Base-by-base conservation (phyloP, 371 early-diverging fungal species). In the Zopfochytrium polystomum region DNA sequence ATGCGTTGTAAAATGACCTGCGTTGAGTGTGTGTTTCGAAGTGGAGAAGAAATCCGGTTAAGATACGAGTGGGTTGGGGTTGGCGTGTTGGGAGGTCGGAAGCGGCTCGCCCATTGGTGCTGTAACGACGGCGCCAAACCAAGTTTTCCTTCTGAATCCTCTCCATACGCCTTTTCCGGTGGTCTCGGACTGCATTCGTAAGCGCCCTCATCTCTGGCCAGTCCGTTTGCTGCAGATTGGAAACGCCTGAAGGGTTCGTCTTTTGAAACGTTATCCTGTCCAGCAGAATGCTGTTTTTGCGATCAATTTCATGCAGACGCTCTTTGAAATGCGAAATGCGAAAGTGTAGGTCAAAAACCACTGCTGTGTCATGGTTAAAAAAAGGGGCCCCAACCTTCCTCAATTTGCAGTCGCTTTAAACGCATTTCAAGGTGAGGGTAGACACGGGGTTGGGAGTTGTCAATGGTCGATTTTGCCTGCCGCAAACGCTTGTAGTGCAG, bases 371-470 rank as follows among this genome's bases (percentile, higher is more conserved):
- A 50, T 27, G 25, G 20, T 2, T 52, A 29, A 9, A 38, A 2
- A 26, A 52, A 5, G 34, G 33, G 5, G 15, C 2, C 3, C 20
- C 15, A 30, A 73, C 76, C 76, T 62, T 71, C 63, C 53, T 74
- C 72, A 52, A 70, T 55, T 54, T 74, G 73, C 45, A 69, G n/a
- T 52, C 67, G 66, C 52, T 74, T 74, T 46, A 68, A 45, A 33
- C 70, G 57, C 61, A 73, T 56, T 22, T 79, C 68, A 54, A 79
- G 52, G 52, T 79, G 79, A 11, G 51, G 43, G 54, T 74, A 72
- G 1, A 59, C 62, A 34, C 51, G 63, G 23, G 79, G 79, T 18
- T 60, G 48, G 11, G 65, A 31, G 27, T 75, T 75, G 48, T 79
- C 79, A 23, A 79, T 70, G 0, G 66, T 71, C 18, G 64, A 64